A percentile compares a stretch with the other conserved stretches of the same genome.
Evolutionary conservation across 169 alveolate genomes (phyloP).

Genomic region (Eimeria praecox): DNA sequence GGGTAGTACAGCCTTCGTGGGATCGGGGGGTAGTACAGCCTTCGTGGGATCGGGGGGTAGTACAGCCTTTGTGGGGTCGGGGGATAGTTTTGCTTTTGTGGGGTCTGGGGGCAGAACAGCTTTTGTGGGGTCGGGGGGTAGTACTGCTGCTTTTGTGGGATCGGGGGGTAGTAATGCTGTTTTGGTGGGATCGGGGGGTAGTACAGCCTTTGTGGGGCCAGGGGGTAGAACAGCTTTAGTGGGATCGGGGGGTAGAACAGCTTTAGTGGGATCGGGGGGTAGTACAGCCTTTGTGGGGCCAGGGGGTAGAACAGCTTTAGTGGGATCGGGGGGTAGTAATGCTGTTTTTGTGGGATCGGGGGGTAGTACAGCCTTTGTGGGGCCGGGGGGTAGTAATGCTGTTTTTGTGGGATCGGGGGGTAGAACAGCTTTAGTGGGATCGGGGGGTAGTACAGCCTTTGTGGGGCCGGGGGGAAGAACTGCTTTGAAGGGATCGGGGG

Average conservation of each 20-base stretch:
- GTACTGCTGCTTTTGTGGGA: constrained; percentile 52
- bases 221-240: constrained; percentile 38
- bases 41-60: constrained; percentile 44
- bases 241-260: constrained; percentile 5
- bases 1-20: constrained; percentile 33
- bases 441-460: constrained; percentile 9
- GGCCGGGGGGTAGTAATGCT: constrained; percentile 43
- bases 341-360: constrained; percentile 11
- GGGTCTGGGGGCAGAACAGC: constrained; percentile 59
- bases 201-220: constrained; percentile 28
- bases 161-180: constrained; percentile 38
- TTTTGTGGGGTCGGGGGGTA: constrained; percentile 53
- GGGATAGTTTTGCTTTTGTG: constrained; percentile 34
- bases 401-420: constrained; percentile 26
- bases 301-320: constrained; percentile 32
- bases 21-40: constrained; percentile 29
- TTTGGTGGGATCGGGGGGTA: constrained; percentile 55
- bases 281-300: constrained; percentile 32
- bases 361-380: constrained; percentile 30
- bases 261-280: constrained; percentile 18
- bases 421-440: constrained; percentile 5
- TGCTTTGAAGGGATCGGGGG: constrained; percentile 59
- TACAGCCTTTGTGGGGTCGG: constrained; percentile 22
- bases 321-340: constrained; percentile 50
- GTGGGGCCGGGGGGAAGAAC: constrained; percentile 36